Conservation (phyloP, 495 filamentous ascomycete species). For the Lophiostoma macrostomum region DNA sequence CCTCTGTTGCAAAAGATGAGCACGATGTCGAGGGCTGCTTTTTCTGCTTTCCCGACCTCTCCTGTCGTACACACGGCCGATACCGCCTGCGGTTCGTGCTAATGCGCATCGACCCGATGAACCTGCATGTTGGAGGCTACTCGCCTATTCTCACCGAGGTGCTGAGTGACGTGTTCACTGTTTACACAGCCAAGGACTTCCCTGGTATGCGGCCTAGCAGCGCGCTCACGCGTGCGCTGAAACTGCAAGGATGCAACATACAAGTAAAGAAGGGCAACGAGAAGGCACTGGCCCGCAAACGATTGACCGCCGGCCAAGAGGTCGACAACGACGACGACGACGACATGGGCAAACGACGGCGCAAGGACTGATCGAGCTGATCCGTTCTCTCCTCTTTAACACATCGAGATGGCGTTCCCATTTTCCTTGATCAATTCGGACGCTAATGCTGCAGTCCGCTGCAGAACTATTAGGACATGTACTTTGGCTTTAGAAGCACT, state of each 20-base stretch:
- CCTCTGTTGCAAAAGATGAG: constrained; percentile 69
- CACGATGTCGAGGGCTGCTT: constrained; percentile 71
- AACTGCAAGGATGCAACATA: constrained; percentile 72
- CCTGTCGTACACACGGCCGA: constrained; percentile 78
- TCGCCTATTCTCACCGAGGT: constrained; percentile 62
- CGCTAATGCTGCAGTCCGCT: not conserved
- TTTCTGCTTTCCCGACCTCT: constrained; percentile 94
- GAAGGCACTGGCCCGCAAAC: constrained; percentile 45
- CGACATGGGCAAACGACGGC: constrained; percentile 29
- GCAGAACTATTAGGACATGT: not conserved
- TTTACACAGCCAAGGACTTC: constrained; percentile 96
- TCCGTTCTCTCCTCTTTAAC: not conserved
- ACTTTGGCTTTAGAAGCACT: constrained; percentile 11
- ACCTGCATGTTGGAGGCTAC: constrained; percentile 49
- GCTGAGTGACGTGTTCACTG: constrained; percentile 78
- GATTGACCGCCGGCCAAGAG: constrained; percentile 39
- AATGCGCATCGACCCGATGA: constrained; percentile 66
- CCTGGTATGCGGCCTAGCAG: constrained; percentile 84
- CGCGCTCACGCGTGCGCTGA: constrained; percentile 63
- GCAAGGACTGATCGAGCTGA: constrained; percentile 22
- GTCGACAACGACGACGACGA: constrained; percentile 49
- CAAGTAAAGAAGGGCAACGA: constrained; percentile 82
- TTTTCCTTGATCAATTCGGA: not conserved
- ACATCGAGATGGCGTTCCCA: not conserved
- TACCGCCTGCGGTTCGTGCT: constrained; percentile 86